phyloP scores from a whole-genome alignment of 257 asterid genomes.

The Linderniella brevidens region DNA sequence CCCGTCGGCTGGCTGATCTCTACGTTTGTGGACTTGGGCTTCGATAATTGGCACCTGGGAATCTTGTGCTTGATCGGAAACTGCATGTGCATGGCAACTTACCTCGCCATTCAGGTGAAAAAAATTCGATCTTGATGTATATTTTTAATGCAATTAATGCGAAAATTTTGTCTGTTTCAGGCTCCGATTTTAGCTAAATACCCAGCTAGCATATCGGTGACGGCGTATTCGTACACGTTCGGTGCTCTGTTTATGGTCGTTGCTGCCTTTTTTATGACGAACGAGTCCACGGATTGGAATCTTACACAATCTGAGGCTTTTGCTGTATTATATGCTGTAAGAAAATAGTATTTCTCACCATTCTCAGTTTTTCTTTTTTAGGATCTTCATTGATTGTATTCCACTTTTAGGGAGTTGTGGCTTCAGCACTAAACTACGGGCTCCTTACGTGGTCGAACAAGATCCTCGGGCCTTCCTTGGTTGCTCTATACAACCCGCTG shows the following conservation, averaged over 20 bases:
- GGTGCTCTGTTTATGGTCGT: conserved; percentile 46
- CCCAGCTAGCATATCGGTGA: conserved; percentile 68
- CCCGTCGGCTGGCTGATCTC: conserved; percentile 49
- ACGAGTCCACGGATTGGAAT: conserved; percentile 40
- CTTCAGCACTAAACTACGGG: conserved; percentile 87
- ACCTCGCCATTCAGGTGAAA: conserved; percentile 66
- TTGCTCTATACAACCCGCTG: conserved; percentile 78
- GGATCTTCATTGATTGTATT: neutral
- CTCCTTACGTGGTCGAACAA: conserved; percentile 80
- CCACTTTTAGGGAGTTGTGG: conserved; percentile 52
- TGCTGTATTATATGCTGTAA: conserved; percentile 77
- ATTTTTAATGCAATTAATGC: too few species aligned
- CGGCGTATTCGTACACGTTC: conserved; percentile 57
- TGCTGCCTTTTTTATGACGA: conserved; percentile 29
- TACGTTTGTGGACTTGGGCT: conserved; percentile 34
- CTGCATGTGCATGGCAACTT: conserved; percentile 78
- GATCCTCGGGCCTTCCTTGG: conserved; percentile 80
- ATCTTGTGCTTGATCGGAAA: conserved; percentile 79
- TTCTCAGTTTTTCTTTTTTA: conserved; percentile 1
- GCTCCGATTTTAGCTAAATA: conserved; percentile 68
- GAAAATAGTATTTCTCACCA: too few species aligned
- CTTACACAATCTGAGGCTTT: conserved; percentile 42
- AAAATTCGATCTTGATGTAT: too few species aligned
- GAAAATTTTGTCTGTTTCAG: conserved; percentile 39
- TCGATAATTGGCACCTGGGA: conserved; percentile 79